phyloP scores from a whole-genome alignment of 441 rosid genomes.

The Erysimum pusillum region DNA sequence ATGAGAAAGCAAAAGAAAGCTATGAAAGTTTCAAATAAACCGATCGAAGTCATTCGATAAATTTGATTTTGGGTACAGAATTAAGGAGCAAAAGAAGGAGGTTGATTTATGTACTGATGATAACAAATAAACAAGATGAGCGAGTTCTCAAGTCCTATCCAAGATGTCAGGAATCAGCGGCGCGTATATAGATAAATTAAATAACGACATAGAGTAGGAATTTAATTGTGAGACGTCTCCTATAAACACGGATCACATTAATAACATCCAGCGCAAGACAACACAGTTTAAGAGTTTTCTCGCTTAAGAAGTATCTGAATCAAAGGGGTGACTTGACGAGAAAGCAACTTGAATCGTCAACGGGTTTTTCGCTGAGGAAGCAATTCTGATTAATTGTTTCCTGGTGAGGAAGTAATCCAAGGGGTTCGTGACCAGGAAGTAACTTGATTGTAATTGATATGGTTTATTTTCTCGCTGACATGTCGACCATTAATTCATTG shows the following conservation, averaged over 20 bases:
- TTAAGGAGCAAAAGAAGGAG: background rate
- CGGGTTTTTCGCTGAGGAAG: too few relatives aligned
- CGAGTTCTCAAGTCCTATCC: background rate
- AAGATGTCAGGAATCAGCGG: background rate
- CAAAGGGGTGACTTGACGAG: background rate
- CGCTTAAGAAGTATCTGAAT: background rate
- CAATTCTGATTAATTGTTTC: too few relatives aligned
- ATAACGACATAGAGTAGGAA: background rate
- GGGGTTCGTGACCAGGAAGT: too few relatives aligned
- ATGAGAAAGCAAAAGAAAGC: conserved; percentile 32
- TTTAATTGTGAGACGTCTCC: background rate
- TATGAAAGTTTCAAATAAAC: conserved; percentile 30
- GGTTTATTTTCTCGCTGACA: too few relatives aligned
- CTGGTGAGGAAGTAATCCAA: too few relatives aligned
- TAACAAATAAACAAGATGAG: background rate
- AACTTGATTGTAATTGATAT: too few relatives aligned
- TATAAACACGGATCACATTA: background rate
- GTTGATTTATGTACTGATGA: background rate
- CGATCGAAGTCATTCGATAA: conserved; percentile 15
- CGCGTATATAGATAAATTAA: too few relatives aligned
- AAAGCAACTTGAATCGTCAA: background rate
- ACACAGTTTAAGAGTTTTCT: background rate
- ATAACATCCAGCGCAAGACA: conserved; percentile 3
- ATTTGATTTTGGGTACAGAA: background rate
- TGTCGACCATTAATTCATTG: too few relatives aligned